A percentile compares a stretch with the other conserved stretches of the same genome.
phyloP scores from a whole-genome alignment of 305 asterid species.

The Euphrasia arctica region DNA sequence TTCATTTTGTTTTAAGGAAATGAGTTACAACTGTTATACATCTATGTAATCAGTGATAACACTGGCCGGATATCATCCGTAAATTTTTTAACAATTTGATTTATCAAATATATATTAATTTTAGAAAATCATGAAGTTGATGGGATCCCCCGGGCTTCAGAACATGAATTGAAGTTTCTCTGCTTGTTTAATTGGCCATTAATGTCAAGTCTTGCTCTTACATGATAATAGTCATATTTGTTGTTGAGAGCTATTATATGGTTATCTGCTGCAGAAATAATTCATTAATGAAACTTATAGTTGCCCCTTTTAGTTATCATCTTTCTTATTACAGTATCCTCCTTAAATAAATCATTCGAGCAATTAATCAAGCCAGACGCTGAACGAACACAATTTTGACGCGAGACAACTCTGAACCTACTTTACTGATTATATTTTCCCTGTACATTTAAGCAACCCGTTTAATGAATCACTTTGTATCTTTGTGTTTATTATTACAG shows the following conservation, averaged over 20 bases:
- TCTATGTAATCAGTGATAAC: neutral
- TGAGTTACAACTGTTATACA: neutral
- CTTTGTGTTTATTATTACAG: slow-evolving; percentile 33
- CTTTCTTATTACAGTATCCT: too few species aligned
- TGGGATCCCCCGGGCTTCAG: neutral
- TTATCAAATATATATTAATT: too few species aligned
- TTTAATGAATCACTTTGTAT: slow-evolving; percentile 7
- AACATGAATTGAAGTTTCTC: neutral
- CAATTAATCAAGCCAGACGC: too few species aligned
- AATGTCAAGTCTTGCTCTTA: neutral
- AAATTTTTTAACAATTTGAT: too few species aligned
- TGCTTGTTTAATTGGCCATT: neutral
- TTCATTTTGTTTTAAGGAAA: neutral
- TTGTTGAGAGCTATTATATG: neutral
- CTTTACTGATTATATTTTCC: neutral
- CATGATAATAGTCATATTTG: neutral
- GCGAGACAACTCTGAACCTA: neutral
- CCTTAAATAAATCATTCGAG: neutral
- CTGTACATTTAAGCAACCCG: neutral
- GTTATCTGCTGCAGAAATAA: slow-evolving; percentile 12
- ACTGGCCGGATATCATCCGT: neutral
- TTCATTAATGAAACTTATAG: neutral
- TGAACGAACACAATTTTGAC: neutral
- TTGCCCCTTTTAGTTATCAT: neutral
- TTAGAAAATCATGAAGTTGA: neutral